These are phyloP conservation scores for Lecanoromycetidae sp. DNA, from an alignment of 2,329 filamentous ascomycete species.

Conservation along the genomic window DNA sequence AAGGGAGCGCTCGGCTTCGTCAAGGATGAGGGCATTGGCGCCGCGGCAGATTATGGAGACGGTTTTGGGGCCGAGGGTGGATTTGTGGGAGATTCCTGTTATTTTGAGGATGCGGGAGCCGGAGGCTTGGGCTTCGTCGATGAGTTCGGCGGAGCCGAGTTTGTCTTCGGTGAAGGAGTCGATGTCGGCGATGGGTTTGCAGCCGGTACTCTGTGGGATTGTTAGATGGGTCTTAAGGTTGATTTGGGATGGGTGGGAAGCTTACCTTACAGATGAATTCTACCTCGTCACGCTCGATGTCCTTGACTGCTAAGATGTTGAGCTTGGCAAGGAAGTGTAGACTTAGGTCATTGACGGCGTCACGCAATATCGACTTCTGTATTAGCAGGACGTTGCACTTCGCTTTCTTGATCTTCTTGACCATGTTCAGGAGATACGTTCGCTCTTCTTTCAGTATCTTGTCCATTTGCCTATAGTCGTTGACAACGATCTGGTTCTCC, in stretches of 20 bases:
- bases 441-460: conserved; percentile 99
- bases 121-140: conserved; percentile 80
- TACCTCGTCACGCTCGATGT: conserved; percentile 96
- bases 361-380: conserved; percentile 94
- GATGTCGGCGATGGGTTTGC: conserved; percentile 96
- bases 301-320: conserved; percentile 90
- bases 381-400: conserved; percentile 98
- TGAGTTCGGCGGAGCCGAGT: conserved; percentile 80
- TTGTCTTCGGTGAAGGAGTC: conserved; percentile 99
- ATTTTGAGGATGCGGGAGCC: conserved; percentile 92
- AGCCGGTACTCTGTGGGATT: conserved; percentile 59
- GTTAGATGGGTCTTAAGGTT: no score
- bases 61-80: conserved; percentile 48
- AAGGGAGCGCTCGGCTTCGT: conserved; percentile 91
- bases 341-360: conserved; percentile 94
- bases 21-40: conserved; percentile 85
- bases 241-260: neutral
- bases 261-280: conserved; percentile 88
- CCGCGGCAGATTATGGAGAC: conserved; percentile 90
- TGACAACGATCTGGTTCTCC: conserved; percentile 98
- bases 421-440: conserved; percentile 94
- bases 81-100: conserved; percentile 52
- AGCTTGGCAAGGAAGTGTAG: conserved; percentile 96
- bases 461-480: conserved; percentile 99
- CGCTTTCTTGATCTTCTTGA: conserved; percentile 99